phyloP scores from a whole-genome alignment of 331 rosid species.

The Pyrus hybrid region DNA sequence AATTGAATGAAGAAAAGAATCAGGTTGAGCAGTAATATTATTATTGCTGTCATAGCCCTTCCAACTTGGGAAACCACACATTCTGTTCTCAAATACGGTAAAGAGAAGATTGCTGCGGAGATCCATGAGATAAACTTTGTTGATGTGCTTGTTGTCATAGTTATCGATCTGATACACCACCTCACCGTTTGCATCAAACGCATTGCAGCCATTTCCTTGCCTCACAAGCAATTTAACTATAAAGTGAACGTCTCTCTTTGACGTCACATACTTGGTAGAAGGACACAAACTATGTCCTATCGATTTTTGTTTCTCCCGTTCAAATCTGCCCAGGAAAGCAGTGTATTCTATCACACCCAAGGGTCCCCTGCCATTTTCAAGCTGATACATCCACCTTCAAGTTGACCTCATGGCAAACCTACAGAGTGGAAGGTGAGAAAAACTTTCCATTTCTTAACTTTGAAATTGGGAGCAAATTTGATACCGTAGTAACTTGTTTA shows the following conservation, averaged over 20 bases:
- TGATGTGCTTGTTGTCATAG: constrained; percentile 24
- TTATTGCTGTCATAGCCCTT: constrained; percentile 3
- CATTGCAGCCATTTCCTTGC: constrained; percentile 38
- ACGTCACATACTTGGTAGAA: not conserved
- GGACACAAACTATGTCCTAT: not conserved
- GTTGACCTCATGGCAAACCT: too few species aligned
- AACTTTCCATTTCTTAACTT: too few species aligned
- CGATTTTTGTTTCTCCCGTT: too few species aligned
- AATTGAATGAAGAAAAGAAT: too few species aligned
- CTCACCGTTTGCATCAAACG: constrained; percentile 20
- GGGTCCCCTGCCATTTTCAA: too few species aligned
- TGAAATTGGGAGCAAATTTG: too few species aligned
- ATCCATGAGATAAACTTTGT: constrained; percentile 38
- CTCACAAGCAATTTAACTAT: constrained; percentile 38
- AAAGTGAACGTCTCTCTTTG: constrained; percentile 28
- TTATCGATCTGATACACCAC: constrained; percentile 25
- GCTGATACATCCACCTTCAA: too few species aligned
- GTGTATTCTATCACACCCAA: too few species aligned
- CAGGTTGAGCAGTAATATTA: not conserved
- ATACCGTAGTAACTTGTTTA: too few species aligned
- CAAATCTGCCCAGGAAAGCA: too few species aligned
- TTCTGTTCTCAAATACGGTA: constrained; percentile 9
- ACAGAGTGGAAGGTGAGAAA: too few species aligned
- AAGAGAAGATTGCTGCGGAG: constrained; percentile 28
- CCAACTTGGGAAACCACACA: constrained; percentile 9